Evolutionary conservation across 768 basidiomycete genomes (phyloP), one percentile per base, ranked within the genome.

Genomic region (Lactarius akahatsu): DNA sequence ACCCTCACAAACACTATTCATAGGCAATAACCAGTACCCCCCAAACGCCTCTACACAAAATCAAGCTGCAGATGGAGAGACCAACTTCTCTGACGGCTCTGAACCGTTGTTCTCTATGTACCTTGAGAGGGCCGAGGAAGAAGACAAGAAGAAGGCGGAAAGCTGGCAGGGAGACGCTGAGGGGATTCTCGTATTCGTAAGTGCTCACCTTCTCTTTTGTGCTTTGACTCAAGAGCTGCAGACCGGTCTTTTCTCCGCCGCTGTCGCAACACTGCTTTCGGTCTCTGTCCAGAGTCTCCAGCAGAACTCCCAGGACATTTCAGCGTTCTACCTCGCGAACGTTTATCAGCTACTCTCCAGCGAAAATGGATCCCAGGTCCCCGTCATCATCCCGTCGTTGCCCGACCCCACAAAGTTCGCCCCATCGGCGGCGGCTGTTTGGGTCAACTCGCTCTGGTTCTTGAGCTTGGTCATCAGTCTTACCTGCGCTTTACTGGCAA

Each of bases 371-470:
- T n/a, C 57, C 13, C 43, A 9, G 2, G 28, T 36, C 11, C 10
- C 36, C 36, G 36, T 64, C 18, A 13, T 11, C n/a, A 50, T 64
- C 8, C 63, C 57, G 11, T 45, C 23, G 1, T 57, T 64, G 7
- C 0, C 11, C 3, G 11, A 50, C 43, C 63, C 45, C 36, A 13
- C 36, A 0, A 28, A 47, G 4, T 64, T 64, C 28, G 16, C 57
- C 36, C 36, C 63, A 1, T 20, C 63, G 2, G 13, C 0, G 2
- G n/a, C 36, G 10, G 59, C 64, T 43, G 30, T 67, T 11, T 58
- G 66, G 52, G 65, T 67, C 43, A 67, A 67, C 56, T 45, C 45
- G 15, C 61, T 67, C 11, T 67, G 61, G 65, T 67, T 62, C 45
- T 32, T 63, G 4, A 67, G 65, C 11, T 50, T 67, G 50, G 43